Percentiles rank a stretch among this genome's conserved stretches.
phyloP scores from a whole-genome alignment of 2,329 filamentous ascomycete species.

The Fusarium sp. region DNA sequence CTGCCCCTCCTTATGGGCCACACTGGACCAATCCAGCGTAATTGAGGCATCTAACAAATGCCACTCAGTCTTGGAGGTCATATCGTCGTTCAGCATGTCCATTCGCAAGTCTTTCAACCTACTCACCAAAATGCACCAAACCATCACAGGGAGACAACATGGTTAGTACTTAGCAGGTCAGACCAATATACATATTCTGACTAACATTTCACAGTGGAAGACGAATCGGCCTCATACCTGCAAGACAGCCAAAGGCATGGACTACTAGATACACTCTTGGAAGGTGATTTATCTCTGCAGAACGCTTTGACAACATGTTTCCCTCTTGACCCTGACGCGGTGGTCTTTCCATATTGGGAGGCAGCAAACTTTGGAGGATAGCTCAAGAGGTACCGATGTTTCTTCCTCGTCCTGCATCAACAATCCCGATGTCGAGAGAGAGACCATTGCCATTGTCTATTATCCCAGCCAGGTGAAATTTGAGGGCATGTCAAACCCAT shows the following conservation, averaged over 20 bases:
- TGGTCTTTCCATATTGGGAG: not conserved
- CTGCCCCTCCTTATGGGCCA: not conserved
- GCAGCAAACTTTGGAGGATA: not conserved
- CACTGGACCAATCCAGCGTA: fast-evolving
- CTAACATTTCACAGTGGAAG: not conserved
- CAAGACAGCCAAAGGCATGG: not conserved
- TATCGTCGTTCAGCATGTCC: not conserved
- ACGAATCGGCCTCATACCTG: not conserved
- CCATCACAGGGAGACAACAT: not conserved
- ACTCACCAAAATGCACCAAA: not conserved
- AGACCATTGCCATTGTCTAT: too few relatives aligned
- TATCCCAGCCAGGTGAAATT: not conserved
- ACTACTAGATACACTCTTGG: not conserved
- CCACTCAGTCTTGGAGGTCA: not conserved
- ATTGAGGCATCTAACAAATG: not conserved
- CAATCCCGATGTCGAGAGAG: too few relatives aligned
- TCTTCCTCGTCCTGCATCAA: not conserved
- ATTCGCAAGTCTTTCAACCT: not conserved
- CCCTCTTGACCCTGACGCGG: not conserved
- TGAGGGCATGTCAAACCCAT: fast-evolving
- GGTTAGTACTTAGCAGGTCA: not conserved
- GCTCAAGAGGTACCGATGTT: fast-evolving
- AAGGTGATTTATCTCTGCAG: not conserved
- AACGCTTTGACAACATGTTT: not conserved
- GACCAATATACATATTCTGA: fast-evolving